Conservation (phyloP, 2,329 filamentous ascomycete genomes). For the Ophiostoma quercus region DNA sequence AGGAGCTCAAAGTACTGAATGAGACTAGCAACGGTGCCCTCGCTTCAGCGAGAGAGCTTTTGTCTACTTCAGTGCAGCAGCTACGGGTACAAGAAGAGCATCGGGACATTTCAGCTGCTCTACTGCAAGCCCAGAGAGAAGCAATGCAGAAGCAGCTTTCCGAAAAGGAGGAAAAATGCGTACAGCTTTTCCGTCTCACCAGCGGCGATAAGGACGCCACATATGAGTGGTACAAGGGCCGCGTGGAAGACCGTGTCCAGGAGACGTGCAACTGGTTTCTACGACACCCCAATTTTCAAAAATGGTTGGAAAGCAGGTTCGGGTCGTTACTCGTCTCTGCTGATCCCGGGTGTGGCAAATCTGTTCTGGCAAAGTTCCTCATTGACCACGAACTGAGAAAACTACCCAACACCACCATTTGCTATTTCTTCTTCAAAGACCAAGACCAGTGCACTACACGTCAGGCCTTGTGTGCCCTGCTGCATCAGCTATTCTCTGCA, state of each 20-base stretch:
- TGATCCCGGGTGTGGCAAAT: not conserved
- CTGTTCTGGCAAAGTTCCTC: not conserved
- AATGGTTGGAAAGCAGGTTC: not conserved
- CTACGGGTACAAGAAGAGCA: not conserved
- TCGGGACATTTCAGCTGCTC: not conserved
- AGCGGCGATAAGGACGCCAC: not conserved
- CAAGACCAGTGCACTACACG: not conserved
- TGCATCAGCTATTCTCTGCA: not conserved
- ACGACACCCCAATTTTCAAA: not conserved
- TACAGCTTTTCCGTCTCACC: not conserved
- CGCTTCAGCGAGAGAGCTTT: not conserved
- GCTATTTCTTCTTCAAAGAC: slow-evolving; percentile 8
- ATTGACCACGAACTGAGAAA: not conserved
- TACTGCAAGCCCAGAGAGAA: not conserved
- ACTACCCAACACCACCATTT: not conserved
- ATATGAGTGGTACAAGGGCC: slow-evolving; percentile 5
- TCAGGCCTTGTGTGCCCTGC: not conserved
- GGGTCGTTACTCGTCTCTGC: not conserved
- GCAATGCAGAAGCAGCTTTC: not conserved
- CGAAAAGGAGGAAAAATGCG: not conserved
- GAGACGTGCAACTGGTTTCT: not conserved
- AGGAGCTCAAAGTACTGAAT: not conserved
- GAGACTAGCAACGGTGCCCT: not conserved
- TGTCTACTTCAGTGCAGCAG: not conserved
- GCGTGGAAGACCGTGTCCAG: not conserved